Evolutionary conservation across 2,329 filamentous ascomycete genomes (phyloP).

Genomic region (Arthroderma uncinatum): DNA sequence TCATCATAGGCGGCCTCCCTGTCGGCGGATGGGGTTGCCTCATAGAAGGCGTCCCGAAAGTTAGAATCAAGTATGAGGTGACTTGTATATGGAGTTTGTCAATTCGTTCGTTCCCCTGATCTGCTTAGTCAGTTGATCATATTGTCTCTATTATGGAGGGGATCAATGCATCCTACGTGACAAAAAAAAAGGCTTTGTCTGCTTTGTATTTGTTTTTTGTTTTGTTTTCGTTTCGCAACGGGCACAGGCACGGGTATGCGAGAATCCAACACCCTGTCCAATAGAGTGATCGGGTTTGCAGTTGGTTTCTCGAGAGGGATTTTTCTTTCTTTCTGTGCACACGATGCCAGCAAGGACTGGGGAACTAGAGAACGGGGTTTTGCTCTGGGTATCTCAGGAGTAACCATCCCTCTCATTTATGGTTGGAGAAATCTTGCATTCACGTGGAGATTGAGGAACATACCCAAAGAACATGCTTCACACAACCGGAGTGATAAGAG

Average conservation of each 20-base stretch:
- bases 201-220: background rate
- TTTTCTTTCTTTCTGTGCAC: background rate
- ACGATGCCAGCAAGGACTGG: background rate
- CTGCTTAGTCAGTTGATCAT: background rate
- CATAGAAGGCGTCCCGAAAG: background rate
- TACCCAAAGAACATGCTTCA: background rate
- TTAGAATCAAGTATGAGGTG: background rate
- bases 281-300: background rate
- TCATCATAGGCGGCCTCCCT: background rate
- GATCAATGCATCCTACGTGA: background rate
- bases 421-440: background rate
- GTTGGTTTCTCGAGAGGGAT: background rate
- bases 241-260: background rate
- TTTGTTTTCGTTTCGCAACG: background rate
- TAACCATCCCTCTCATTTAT: background rate
- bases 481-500: background rate
- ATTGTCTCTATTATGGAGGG: too few species aligned
- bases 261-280: background rate
- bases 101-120: background rate
- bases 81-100: background rate
- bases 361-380: background rate
- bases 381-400: background rate
- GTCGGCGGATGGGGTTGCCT: background rate
- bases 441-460: slow-evolving; percentile 3
- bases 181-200: background rate